Base-by-base conservation (phyloP, 768 basidiomycete genomes). In the Hericium coralloides region DNA sequence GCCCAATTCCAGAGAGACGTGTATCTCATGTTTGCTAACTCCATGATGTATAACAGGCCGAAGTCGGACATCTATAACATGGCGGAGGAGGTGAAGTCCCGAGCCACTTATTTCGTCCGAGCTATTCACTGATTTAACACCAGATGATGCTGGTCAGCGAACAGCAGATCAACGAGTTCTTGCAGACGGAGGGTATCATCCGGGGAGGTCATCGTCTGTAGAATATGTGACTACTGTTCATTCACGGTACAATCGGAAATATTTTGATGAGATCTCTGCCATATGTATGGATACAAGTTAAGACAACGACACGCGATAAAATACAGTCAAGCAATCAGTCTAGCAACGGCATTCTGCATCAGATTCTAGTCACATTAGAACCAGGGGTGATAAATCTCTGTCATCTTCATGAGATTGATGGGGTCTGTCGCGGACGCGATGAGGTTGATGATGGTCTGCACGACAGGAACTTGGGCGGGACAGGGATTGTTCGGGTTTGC, bases 31-130 rank as follows among this genome's bases (percentile, higher is more conserved):
- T 95, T 97, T 70, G 89, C 92, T 8, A 98, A 98, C 69, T 91
- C 95, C 4, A 87, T 95, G 83, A 92, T 98, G 89, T 98, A 93
- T 69, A 98, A 98, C 62, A 76, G 86, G 49, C 88, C 91, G 1
- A 83, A 83, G 4, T 89, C 87, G 15, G 89, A 92, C 66, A 86
- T 95, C n/a, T 83, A 86, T 60, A 77, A 76, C 53, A 95, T 95
- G 90, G 91, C 95, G 6, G 84, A 92, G 67, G 91, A 94, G 76
- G 93, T 94, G 66, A 70, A 18, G 47, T 37, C 22, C 26, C 15
- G 9, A 41, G 43, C 25, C 3, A 22, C 38, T 45, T 2, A 18
- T n/a, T 14, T 45, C 43, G 3, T 4, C 18, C 43, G n/a, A 45
- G 4, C 9, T 22, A 55, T 20, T 54, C 20, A 45, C 10, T 49